Conservation (phyloP, 2,329 filamentous ascomycete species). For the Exophiala oligosperma region DNA sequence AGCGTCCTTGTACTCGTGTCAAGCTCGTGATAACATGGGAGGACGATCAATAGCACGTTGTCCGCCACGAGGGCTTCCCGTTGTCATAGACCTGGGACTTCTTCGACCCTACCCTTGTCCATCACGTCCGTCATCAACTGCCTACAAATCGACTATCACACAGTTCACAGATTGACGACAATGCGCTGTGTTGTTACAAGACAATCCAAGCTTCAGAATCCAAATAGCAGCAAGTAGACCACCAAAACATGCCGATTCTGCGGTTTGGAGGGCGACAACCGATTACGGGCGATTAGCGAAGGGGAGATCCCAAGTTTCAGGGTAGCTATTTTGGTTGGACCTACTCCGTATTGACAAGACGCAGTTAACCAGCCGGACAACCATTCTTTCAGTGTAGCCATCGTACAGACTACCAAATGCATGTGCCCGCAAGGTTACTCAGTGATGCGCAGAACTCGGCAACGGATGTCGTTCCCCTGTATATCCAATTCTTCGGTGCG, state of each 20-base stretch:
- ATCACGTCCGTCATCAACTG: conserved; percentile 10
- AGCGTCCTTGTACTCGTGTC: conserved; percentile 1
- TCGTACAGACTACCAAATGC: background rate
- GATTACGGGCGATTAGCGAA: background rate
- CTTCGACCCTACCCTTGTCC: background rate
- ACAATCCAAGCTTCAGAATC: too few species aligned
- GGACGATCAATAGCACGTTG: conserved; percentile 5
- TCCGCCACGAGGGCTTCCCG: background rate
- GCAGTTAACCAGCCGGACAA: conserved; percentile 1
- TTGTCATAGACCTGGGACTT: background rate
- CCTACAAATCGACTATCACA: background rate
- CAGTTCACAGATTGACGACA: too few species aligned
- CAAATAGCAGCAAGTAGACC: too few species aligned
- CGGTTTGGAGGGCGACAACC: too few species aligned
- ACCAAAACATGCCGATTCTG: too few species aligned
- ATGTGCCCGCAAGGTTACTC: background rate
- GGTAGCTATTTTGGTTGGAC: background rate
- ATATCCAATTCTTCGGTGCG: background rate
- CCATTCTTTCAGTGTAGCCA: background rate
- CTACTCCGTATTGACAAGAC: background rate
- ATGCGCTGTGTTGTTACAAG: too few species aligned
- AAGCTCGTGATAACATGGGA: conserved; percentile 1
- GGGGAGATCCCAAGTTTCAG: background rate
- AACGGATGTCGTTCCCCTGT: background rate
- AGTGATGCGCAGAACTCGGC: background rate